A percentile compares a stretch with the other conserved stretches of the same genome.
phyloP scores from a whole-genome alignment of 2,329 filamentous ascomycete genomes.

The Dactylellina leptospora region DNA sequence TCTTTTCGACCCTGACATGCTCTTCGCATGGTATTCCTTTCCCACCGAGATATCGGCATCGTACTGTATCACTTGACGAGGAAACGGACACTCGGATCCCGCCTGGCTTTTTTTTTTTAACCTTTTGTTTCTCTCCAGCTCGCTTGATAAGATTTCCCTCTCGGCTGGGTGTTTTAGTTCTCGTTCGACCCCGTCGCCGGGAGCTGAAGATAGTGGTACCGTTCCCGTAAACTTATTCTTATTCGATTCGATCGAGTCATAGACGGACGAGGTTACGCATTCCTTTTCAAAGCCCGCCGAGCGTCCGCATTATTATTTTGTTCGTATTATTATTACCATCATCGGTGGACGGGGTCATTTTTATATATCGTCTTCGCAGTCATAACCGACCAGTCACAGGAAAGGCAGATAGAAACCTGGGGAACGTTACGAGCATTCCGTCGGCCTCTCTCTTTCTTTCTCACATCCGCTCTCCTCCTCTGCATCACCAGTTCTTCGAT shows the following conservation, averaged over 20 bases:
- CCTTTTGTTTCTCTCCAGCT: slow-evolving; percentile 1
- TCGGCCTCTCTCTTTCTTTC: not conserved
- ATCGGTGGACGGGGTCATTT: no score
- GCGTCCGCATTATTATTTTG: no score
- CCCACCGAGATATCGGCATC: not conserved
- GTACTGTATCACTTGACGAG: no score
- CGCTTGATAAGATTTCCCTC: slow-evolving; percentile 45
- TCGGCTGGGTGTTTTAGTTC: slow-evolving; percentile 3
- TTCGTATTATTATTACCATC: no score
- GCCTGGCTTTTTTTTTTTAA: not conserved
- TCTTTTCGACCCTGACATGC: no score
- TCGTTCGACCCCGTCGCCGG: not conserved
- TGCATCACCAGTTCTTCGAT: no score
- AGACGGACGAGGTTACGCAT: not conserved
- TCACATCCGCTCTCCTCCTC: not conserved
- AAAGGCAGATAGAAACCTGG: no score
- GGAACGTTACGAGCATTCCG: not conserved
- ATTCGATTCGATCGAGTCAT: slow-evolving; percentile 18
- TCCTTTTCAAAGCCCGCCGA: not conserved
- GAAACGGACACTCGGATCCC: not conserved
- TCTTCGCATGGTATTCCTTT: no score
- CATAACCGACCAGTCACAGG: no score
- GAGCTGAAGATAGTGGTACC: no score
- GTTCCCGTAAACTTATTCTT: not conserved
- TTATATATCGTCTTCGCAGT: no score